These are phyloP conservation scores for Hypoxylon sp. DNA, from an alignment of 2,329 filamentous ascomycete species.

Conservation along the genomic window DNA sequence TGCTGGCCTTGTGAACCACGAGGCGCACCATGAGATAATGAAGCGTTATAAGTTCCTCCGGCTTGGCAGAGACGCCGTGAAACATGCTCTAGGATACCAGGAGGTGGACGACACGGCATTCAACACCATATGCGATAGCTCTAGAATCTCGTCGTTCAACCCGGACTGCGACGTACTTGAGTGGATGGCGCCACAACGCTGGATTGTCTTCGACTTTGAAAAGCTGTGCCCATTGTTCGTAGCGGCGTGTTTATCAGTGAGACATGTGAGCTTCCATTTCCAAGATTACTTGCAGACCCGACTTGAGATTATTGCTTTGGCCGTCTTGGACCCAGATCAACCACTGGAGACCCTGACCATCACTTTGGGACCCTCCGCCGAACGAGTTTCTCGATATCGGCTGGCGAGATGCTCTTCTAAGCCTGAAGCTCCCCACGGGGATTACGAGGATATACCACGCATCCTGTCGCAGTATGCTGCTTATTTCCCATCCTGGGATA, in stretches of 20 bases:
- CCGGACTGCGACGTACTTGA: slow-evolving; percentile 37
- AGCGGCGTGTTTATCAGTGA: slow-evolving; percentile 43
- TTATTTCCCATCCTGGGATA: slow-evolving; percentile 20
- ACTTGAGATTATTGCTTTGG: slow-evolving; percentile 37
- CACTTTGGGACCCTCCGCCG: background rate
- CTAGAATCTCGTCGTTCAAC: slow-evolving; percentile 32
- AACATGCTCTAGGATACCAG: background rate
- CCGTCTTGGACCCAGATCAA: slow-evolving; percentile 33
- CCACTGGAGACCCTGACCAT: slow-evolving; percentile 36
- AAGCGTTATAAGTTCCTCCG: slow-evolving; percentile 24
- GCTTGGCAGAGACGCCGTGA: slow-evolving; percentile 12
- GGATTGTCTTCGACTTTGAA: slow-evolving; percentile 15
- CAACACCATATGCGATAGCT: slow-evolving; percentile 17
- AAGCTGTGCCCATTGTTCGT: slow-evolving; percentile 41
- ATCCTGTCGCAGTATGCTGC: slow-evolving; percentile 18
- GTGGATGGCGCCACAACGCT: slow-evolving; percentile 40
- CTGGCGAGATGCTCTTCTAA: slow-evolving; percentile 22
- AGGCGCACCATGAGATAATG: slow-evolving; percentile 31
- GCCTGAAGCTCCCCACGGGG: slow-evolving; percentile 1
- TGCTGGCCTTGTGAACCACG: slow-evolving; percentile 28
- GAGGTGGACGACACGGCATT: slow-evolving; percentile 11
- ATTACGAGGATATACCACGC: background rate
- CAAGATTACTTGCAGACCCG: slow-evolving; percentile 29
- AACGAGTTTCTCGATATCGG: slow-evolving; percentile 10
- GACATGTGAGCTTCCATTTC: slow-evolving; percentile 41